Evolutionary conservation across 352 stramenopile genomes (phyloP).

Genomic region (Globisporangium perplexum): DNA sequence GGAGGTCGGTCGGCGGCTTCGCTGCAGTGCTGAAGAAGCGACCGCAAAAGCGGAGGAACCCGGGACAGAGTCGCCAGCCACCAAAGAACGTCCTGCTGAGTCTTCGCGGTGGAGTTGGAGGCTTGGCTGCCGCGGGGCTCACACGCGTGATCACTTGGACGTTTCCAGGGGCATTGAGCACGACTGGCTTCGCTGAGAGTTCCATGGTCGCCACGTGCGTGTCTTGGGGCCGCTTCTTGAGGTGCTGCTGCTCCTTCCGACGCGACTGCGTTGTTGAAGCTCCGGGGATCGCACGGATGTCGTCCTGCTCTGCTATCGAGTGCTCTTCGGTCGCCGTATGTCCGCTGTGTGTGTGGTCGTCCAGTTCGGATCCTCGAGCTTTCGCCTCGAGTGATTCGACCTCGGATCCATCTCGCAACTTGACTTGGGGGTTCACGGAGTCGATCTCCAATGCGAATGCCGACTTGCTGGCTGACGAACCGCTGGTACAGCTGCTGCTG

Average conservation of each 20-base stretch:
- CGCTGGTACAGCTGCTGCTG: not conserved
- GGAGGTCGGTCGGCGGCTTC: slow-evolving; percentile 1
- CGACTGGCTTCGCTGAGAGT: not conserved
- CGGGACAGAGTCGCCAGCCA: slow-evolving; percentile 55
- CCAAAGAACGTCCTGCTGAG: slow-evolving; percentile 9
- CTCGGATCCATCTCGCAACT: not conserved
- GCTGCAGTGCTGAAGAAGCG: slow-evolving; percentile 39
- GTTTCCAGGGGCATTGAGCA: not conserved
- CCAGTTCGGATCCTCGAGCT: slow-evolving; percentile 2
- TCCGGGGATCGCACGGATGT: not conserved
- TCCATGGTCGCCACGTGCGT: not conserved
- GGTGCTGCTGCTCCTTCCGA: slow-evolving; percentile 31
- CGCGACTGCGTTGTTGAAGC: slow-evolving; percentile 21
- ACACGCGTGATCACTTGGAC: slow-evolving; percentile 2
- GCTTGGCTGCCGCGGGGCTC: not conserved
- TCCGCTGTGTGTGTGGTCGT: slow-evolving; percentile 7
- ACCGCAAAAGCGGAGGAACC: slow-evolving; percentile 64
- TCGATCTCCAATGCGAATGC: slow-evolving; percentile 4
- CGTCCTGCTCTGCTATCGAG: slow-evolving; percentile 2
- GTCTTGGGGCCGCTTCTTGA: slow-evolving; percentile 4
- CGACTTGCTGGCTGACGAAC: not conserved
- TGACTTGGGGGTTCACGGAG: not conserved
- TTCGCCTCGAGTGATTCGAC: slow-evolving; percentile 6
- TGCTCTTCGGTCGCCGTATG: slow-evolving; percentile 10
- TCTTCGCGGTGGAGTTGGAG: not conserved